Evolutionary conservation across 140 eudicot species (phyloP), one percentile per base, ranked within the genome.

Genomic region (Senecio squalidus): DNA sequence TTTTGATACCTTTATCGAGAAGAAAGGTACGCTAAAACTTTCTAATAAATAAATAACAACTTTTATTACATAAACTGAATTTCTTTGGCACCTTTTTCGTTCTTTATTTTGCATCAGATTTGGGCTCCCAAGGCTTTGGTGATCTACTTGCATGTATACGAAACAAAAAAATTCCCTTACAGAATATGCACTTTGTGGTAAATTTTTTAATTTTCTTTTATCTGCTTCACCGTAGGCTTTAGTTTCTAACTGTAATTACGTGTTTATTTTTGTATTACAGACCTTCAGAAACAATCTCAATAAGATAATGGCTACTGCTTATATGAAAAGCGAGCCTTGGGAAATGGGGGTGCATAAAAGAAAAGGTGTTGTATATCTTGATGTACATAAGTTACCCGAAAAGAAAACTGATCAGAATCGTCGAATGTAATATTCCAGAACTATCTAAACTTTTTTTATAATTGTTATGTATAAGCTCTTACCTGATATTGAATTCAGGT

Each of bases 281-380:
- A 93, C 99, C 1, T 93, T 77, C 62, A 94, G 99, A 27, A 93
- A 93, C 93, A 93, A 93, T 74, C 95, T 93, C 38, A 93, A 88
- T 69, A 93, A 93, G 99, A 88, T 93, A 73, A 39, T 93, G 82
- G 94, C 96, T 9, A 93, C 99, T 73, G 95, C 95, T 75, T 93
- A 88, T 75, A 73, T 88, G 58, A 84, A 95, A 64, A 70, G 84
- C 23, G 99, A 93, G 45, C 95, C 99, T 24, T 93, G 99, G 99
- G 99, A 93, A 78, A 93, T 93, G 99, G 99, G 99, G 61, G 99
- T 93, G 48, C 99, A 93, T 73, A 93, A 82, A 76, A 80, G 99
- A 71, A 93, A 88, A 48, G 99, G 99, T 15, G 96, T 84, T 25
- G 89, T 93, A 64, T 93, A 93, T 80, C 99, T 93, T 57, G 95